Conservation (phyloP, 768 basidiomycete genomes). For the Astraeus odoratus region DNA sequence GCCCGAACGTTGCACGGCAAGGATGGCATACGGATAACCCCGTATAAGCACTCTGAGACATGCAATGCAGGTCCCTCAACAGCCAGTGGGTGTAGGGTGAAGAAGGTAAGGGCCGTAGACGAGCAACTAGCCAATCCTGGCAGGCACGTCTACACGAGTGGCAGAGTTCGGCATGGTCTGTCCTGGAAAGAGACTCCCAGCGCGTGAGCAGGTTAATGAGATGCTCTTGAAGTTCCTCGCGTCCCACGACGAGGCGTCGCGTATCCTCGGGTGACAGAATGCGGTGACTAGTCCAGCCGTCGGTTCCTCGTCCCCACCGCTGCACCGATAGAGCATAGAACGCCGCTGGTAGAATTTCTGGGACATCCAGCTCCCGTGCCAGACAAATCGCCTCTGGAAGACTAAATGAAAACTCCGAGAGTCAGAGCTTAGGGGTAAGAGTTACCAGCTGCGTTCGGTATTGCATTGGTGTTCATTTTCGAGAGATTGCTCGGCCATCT, state of each 20-base stretch:
- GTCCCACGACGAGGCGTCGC: constrained; percentile 26
- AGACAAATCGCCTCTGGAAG: constrained; percentile 29
- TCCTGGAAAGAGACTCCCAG: too few relatives aligned
- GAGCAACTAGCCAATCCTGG: constrained; percentile 5
- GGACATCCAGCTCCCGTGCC: constrained; percentile 28
- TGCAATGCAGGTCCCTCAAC: constrained; percentile 13
- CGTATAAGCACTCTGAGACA: constrained; percentile 1
- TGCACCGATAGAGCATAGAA: constrained; percentile 34
- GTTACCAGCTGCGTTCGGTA: constrained; percentile 29
- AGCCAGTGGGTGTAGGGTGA: constrained; percentile 15
- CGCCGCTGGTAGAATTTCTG: constrained; percentile 32
- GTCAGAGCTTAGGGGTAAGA: background rate
- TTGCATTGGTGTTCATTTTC: constrained; percentile 20
- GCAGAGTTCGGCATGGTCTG: constrained; percentile 1
- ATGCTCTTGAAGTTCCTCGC: constrained; percentile 23
- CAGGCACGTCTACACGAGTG: background rate
- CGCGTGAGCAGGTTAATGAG: constrained; percentile 11
- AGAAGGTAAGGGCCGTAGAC: constrained; percentile 8
- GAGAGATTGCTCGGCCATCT: constrained; percentile 26
- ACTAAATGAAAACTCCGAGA: background rate
- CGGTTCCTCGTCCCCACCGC: constrained; percentile 19
- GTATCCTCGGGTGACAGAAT: constrained; percentile 23
- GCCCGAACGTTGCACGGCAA: background rate
- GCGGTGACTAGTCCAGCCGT: constrained; percentile 24
- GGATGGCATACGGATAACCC: background rate